Evolutionary conservation across 495 filamentous ascomycete species (phyloP).

Genomic region (Daldinia loculata): DNA sequence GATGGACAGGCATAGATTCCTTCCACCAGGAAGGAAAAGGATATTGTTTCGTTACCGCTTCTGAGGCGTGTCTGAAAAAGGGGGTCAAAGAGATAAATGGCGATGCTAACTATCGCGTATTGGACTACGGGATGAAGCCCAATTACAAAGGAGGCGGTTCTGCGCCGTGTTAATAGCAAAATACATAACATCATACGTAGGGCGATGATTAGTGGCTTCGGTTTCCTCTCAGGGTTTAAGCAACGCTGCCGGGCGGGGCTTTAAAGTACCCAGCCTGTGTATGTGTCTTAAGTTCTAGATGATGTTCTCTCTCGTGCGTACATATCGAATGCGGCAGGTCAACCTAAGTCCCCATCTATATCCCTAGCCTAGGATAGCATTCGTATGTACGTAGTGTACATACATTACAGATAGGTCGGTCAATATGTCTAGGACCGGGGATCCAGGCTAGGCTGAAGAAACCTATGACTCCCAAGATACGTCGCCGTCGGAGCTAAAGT

Average conservation of each 20-base stretch:
- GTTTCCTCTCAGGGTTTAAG: constrained; percentile 28
- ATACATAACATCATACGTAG: constrained; percentile 8
- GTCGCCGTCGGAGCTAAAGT: constrained; percentile 35
- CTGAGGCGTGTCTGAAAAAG: constrained; percentile 25
- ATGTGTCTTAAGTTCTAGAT: constrained; percentile 17
- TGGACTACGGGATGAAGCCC: constrained; percentile 24
- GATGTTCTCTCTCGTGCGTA: constrained; percentile 30
- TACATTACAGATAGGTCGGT: constrained; percentile 8
- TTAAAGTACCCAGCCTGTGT: constrained; percentile 11
- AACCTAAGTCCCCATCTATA: constrained; percentile 12
- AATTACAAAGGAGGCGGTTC: constrained; percentile 21
- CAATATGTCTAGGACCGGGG: constrained; percentile 33
- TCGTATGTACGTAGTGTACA: background rate
- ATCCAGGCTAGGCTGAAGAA: constrained; percentile 36
- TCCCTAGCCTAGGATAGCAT: constrained; percentile 14
- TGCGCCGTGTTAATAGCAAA: constrained; percentile 16
- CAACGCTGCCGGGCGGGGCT: constrained; percentile 25
- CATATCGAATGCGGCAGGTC: constrained; percentile 38
- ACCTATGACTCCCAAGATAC: constrained; percentile 33
- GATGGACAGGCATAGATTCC: constrained; percentile 33
- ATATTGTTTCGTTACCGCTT: constrained; percentile 32
- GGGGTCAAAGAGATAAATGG: constrained; percentile 20
- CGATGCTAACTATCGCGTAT: constrained; percentile 33
- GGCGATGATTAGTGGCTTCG: constrained; percentile 31
- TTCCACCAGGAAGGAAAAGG: constrained; percentile 17